Conservation (phyloP, 768 basidiomycete genomes). For the Lactifluus subvellereus region DNA sequence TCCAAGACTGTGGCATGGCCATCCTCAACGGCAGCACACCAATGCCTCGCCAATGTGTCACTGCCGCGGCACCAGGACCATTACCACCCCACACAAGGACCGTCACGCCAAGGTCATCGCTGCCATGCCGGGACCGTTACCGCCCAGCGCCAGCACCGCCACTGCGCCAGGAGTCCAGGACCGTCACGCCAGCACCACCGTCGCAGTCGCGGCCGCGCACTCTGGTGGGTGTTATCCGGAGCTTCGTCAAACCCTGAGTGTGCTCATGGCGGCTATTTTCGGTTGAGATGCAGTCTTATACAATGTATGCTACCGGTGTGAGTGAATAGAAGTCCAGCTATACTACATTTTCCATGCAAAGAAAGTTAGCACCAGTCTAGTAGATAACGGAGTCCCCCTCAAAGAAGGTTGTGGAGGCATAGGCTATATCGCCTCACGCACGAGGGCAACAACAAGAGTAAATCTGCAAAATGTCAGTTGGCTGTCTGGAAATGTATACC, state of each 20-base stretch:
- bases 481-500: constrained; percentile 6
- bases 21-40: no score
- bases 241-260: constrained; percentile 63
- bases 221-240: constrained; percentile 75
- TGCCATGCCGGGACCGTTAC: no score
- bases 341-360: constrained; percentile 1
- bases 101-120: no score
- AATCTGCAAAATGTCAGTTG: constrained; percentile 40
- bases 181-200: no score
- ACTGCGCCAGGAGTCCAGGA: no score
- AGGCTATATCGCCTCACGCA: constrained; percentile 51
- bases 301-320: constrained; percentile 5
- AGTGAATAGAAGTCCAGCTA: constrained; percentile 6
- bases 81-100: no score
- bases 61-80: no score
- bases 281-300: constrained; percentile 2
- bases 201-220: no score
- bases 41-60: no score
- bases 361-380: constrained; percentile 1
- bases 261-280: not conserved
- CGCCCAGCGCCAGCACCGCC: no score
- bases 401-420: not conserved
- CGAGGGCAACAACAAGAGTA: constrained; percentile 62
- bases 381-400: not conserved
- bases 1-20: no score